Evolutionary conservation across 148 eudicot genomes (phyloP), one percentile per base, ranked within the genome.

Genomic region (Vaccinium vitisidaea): DNA sequence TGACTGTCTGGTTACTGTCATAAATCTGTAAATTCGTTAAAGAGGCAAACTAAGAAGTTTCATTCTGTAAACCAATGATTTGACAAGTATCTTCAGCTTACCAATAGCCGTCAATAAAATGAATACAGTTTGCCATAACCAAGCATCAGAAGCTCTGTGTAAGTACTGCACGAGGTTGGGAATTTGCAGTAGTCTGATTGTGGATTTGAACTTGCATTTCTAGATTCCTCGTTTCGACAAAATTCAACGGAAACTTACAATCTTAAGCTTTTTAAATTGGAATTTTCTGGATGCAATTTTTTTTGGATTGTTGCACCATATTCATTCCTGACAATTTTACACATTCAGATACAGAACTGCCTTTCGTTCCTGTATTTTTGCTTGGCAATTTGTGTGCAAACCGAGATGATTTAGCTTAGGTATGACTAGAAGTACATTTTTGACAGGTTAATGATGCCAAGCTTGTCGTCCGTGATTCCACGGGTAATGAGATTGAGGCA

Each of bases 381-480:
- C 48, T 32, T 19, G 43, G 65, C 18, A 18, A 18, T 25, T 75
- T 36, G 39, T 50, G 18, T 61, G 54, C 48, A 27, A 32, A 32
- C 58, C 32, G 16, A 19, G 49, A 9, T 25, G 6, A 30, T 73
- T 25, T 73, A 55, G 75, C 8, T 30, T 59, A 19, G 67, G 58
- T 67, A 58, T 80, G 46, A 59, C 48, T 30, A 14, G 25, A 23
- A 32, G 74, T 21, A 18, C 30, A 46, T 27, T 73, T 82, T 74
- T 65, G n/a, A 49, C 88, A 95, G 98, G 98, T 95, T n/a, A 89
- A 93, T 88, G 89, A 91, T 77, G 86, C 79, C 71, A 89, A 89
- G 84, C 87, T 95, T 5, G 80, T 91, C 71, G 95, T 95, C 79
- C 87, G 86, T 87, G 98, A 95, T 91, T 90, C 91, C 52, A 27